Evolutionary conservation across 495 filamentous ascomycete species (phyloP).

Genomic region (Lindgomyces ingoldianus): DNA sequence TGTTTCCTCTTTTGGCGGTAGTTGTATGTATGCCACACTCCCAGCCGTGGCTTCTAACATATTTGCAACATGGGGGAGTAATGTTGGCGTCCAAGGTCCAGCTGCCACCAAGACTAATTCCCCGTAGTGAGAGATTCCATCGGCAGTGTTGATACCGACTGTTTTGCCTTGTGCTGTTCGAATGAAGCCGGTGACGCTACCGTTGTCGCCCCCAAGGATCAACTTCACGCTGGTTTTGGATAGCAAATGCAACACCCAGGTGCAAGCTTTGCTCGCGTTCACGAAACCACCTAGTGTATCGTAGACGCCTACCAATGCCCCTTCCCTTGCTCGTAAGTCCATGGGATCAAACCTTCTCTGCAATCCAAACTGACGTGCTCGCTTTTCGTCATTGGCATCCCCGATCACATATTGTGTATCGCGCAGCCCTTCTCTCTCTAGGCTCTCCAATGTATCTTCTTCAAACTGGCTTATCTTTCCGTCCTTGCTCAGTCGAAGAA

Average conservation of each 20-base stretch:
- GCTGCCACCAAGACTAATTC: background rate
- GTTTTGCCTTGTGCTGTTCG: background rate
- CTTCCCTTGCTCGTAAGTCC: slow-evolving; percentile 13
- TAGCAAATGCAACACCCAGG: slow-evolving; percentile 47
- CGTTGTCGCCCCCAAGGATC: background rate
- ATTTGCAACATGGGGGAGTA: background rate
- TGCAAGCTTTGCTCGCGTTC: slow-evolving; percentile 50
- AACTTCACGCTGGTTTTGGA: background rate
- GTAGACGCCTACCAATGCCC: slow-evolving; percentile 40
- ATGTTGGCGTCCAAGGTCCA: background rate
- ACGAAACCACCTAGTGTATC: slow-evolving; percentile 49
- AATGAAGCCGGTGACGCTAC: background rate
- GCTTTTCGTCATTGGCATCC: no score
- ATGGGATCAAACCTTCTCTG: no score
- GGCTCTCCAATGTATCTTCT: no score
- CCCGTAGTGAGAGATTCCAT: background rate
- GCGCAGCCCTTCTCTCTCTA: no score
- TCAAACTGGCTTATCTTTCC: no score
- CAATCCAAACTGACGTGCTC: no score
- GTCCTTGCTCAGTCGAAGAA: slow-evolving; percentile 38
- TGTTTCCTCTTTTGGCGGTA: no score
- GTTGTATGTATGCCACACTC: no score
- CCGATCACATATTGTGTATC: no score
- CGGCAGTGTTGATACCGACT: background rate
- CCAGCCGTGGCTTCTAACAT: background rate